Base-by-base conservation (phyloP, 2,329 filamentous ascomycete species). In the Trichophyton benhamiae region DNA sequence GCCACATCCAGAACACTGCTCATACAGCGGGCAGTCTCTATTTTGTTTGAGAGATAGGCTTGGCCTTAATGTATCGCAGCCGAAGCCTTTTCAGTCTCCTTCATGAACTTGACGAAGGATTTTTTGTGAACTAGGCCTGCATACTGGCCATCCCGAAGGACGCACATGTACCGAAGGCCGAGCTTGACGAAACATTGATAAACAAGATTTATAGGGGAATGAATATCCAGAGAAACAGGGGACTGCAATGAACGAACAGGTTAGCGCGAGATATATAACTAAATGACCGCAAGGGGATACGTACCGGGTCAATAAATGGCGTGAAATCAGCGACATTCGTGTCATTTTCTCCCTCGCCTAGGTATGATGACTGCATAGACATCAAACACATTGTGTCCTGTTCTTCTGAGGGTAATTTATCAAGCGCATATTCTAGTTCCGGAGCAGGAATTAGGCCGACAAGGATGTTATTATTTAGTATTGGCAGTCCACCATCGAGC, bases 111-210 rank as follows among this genome's bases (percentile, higher is more conserved):
- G 63, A 96, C 92, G 77, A 99, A 97, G 3, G 85, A 87, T 78
- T 99, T 99, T 79, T 97, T 97, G 75, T 99, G 94, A 58, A 95
- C 90, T 80, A 99, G 83, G 64, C 94, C 94, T 1, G 88, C 88
- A 75, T 89, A 99, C 64, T 84, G 84, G 25, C 94, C 94, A 66
- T 96, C 86, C 61, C 83, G 83, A 27, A 94, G 77, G 3, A 96
- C 91, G 71, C 94, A 97, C 58, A 99, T 87, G 73, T 96, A 97
- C 64, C 94, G 81, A 66, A 99, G 75, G 1, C 94, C 94, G 7
- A 99, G 79, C 75, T 99, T 99, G 58, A 89, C 88, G 72, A 97
- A 99, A 69, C 91, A 92, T 72, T 99, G 94, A 69, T 96, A 96
- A 3, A 96, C 94, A 44, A 99, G 77, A 71, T 97, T 91, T 83